Base-by-base conservation (phyloP, 2,329 filamentous ascomycete species). In the Sporothrix protearum region DNA sequence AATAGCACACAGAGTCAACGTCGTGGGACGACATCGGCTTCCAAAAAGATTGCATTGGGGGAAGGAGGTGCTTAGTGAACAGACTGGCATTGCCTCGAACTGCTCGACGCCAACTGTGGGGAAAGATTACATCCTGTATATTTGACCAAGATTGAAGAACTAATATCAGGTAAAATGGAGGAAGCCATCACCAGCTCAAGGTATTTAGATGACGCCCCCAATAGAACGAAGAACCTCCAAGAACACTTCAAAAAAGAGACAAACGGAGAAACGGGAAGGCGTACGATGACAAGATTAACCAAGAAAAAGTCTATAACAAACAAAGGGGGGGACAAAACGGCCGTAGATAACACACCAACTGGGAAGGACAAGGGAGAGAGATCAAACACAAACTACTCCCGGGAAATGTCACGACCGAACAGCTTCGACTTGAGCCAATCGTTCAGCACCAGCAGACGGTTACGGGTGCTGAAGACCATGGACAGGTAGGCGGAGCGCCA, bases 391-490 rank as follows among this genome's bases (percentile, higher is more conserved):
- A 19, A 9, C 80, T 89, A 94, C 83, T 95, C 92, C 78, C 92
- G 88, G 59, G 92, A 95, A 68, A 98, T 93, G 79, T 99, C 96
- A 80, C 96, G 94, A 74, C 96, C 96, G 79, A 99, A 99, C 73
- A 96, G 84, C 85, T 96, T 97, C 77, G 94, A 94, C 88, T 99
- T 99, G 81, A 95, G 82, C 96, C 96, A 99, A 84, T 99, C 96
- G 78, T 97, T 86, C 75, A 93, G 84, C 77, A 99, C 96, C 68
- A 99, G 88, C 77, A 98, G 88, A 80, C 96, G 91, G 85, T 99
- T 99, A 77, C 96, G 93, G 74, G 93, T 94, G 89, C 94, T 98
- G 83, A 99, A 99, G 89, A 95, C 97, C 96, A 99, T 99, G 87
- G 93, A 97, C 81, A 99, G 85, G 82, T 99, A 99, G 71, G 95